Evolutionary conservation across 805 yeast genomes (phyloP).

Genomic region (Starmerella floricola): DNA sequence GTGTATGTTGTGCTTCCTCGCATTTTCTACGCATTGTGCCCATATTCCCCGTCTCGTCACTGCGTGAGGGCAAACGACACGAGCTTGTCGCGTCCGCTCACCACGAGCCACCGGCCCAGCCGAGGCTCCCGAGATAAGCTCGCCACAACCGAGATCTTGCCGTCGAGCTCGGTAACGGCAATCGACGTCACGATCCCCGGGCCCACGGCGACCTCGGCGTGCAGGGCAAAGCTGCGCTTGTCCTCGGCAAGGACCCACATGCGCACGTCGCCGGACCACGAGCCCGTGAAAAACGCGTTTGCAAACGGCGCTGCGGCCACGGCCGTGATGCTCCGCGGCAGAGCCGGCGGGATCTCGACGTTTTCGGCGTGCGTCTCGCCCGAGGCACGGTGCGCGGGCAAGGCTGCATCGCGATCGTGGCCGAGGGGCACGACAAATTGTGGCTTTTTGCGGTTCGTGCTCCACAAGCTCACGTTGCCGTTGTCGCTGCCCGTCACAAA

Average conservation of each 20-base stretch:
- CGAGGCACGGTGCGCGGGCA: constrained; percentile 40
- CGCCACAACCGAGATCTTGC: constrained; percentile 41
- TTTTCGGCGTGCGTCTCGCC: constrained; percentile 33
- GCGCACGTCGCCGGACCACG: constrained; percentile 67
- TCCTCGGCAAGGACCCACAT: constrained; percentile 67
- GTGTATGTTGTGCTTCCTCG: no score
- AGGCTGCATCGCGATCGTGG: constrained; percentile 55
- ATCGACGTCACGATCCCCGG: constrained; percentile 43
- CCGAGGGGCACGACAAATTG: constrained; percentile 53
- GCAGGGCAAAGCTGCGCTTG: constrained; percentile 44
- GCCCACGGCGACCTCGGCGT: constrained; percentile 48
- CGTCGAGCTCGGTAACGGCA: constrained; percentile 25
- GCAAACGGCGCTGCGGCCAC: constrained; percentile 73
- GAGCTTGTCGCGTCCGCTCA: constrained; percentile 34
- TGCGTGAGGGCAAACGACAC: constrained; percentile 10
- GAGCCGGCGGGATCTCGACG: constrained; percentile 45
- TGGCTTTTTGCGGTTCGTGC: constrained; percentile 81
- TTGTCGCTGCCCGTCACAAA: constrained; percentile 94
- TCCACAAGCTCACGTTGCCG: constrained; percentile 85
- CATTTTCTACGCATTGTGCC: no score
- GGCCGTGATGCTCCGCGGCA: constrained; percentile 79
- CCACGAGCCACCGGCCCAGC: constrained; percentile 72
- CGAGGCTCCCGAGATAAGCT: constrained; percentile 74
- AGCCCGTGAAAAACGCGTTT: constrained; percentile 75
- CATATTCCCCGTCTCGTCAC: no score